Evolutionary conservation across 2,329 filamentous ascomycete species (phyloP).

Genomic region (Phyllosticta paracitricarpa): DNA sequence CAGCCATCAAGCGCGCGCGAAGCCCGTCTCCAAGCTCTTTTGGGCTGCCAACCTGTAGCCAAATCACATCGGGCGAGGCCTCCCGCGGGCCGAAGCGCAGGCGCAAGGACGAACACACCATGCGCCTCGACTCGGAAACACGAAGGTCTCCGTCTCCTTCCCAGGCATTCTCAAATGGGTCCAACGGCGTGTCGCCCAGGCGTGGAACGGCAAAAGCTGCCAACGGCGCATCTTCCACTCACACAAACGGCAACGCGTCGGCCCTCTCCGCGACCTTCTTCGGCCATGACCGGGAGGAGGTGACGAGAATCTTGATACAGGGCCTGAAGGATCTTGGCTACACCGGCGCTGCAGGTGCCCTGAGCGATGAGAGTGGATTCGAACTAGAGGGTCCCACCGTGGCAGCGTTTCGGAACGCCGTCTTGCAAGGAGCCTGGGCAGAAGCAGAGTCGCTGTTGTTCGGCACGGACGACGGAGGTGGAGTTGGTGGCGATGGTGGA

Average conservation of each 20-base stretch:
- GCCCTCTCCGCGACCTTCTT: conserved; percentile 48
- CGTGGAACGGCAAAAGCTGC: conserved; percentile 25
- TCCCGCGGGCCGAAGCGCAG: conserved; percentile 33
- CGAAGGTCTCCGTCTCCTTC: conserved; percentile 27
- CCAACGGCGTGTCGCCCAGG: conserved; percentile 25
- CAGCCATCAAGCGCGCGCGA: conserved; percentile 23
- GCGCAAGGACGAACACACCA: conserved; percentile 31
- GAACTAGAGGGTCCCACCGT: conserved; percentile 80
- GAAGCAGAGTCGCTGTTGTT: conserved; percentile 77
- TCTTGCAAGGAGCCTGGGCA: conserved; percentile 71
- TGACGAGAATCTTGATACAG: conserved; percentile 87
- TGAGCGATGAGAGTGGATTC: conserved; percentile 76
- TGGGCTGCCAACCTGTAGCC: conserved; percentile 14
- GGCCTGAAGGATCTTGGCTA: conserved; percentile 85
- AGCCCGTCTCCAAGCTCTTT: conserved; percentile 23
- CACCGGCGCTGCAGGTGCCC: conserved; percentile 58
- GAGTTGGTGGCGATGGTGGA: conserved; percentile 25
- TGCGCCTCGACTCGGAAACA: conserved; percentile 34
- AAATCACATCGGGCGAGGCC: conserved; percentile 20
- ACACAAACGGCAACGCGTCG: conserved; percentile 31
- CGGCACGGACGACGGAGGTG: conserved; percentile 39
- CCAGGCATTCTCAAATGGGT: conserved; percentile 30
- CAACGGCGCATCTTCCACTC: conserved; percentile 29
- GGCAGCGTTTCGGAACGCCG: conserved; percentile 71
- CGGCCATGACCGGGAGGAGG: conserved; percentile 84